These are phyloP conservation scores for Metrosideros polymorpha DNA, from an alignment of 441 rosid genomes.

Conservation along the genomic window DNA sequence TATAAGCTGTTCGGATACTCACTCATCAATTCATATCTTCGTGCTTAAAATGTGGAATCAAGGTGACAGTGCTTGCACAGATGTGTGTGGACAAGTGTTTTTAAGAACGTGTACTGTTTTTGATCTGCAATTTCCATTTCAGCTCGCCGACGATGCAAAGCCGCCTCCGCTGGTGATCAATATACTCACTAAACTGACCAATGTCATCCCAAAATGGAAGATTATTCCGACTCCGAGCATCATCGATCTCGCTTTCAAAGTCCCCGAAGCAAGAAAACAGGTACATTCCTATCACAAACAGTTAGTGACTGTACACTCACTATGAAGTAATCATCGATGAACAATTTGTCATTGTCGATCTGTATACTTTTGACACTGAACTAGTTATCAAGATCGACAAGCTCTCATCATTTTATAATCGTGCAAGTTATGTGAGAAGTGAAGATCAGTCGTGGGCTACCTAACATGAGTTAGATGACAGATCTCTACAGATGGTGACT, in stretches of 20 bases:
- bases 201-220: conserved; percentile 66
- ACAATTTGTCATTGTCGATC: background rate
- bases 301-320: background rate
- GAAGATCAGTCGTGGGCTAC: background rate
- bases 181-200: conserved; percentile 35
- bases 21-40: background rate
- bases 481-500: background rate
- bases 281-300: conserved; percentile 12
- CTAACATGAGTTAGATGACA: background rate
- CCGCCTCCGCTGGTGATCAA: conserved; percentile 42
- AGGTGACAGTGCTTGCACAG: background rate
- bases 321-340: background rate
- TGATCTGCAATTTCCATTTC: background rate
- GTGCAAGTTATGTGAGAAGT: background rate
- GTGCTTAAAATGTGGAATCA: background rate
- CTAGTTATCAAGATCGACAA: background rate
- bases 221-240: conserved; percentile 61
- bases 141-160: conserved; percentile 74
- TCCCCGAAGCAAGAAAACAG: conserved; percentile 52
- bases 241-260: conserved; percentile 60
- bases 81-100: background rate
- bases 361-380: background rate
- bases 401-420: background rate
- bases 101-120: background rate
- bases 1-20: background rate